These are phyloP conservation scores for Petunia secreta DNA, from an alignment of 257 asterid species.

Conservation along the genomic window DNA sequence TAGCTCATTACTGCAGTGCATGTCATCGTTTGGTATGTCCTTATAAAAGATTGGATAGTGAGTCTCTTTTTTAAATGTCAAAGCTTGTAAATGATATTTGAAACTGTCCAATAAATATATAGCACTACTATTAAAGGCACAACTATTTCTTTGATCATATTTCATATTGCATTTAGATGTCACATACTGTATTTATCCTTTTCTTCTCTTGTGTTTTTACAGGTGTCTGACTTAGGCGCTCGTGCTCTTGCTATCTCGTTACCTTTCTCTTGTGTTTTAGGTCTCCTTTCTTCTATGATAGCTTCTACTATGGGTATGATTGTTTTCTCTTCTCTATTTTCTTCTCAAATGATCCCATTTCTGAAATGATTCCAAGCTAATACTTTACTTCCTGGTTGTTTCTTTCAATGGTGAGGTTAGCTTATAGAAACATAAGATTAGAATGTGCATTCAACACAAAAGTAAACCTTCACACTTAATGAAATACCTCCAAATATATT, in stretches of 20 bases:
- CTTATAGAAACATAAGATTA: background rate
- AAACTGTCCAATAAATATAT: background rate
- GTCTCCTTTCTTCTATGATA: constrained; percentile 89
- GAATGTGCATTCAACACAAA: background rate
- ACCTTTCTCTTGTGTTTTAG: constrained; percentile 89
- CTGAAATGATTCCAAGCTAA: background rate
- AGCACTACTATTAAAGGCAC: background rate
- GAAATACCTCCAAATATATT: background rate
- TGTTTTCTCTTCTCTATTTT: constrained; percentile 24
- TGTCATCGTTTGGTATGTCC: background rate
- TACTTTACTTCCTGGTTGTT: background rate
- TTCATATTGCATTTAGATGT: constrained; percentile 14
- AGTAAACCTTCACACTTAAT: background rate
- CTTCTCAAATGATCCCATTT: background rate
- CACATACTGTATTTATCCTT: constrained; percentile 15
- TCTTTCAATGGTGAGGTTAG: background rate
- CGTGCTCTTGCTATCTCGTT: constrained; percentile 95
- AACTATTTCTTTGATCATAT: background rate
- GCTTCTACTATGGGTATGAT: constrained; percentile 90
- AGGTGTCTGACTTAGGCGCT: constrained; percentile 87
- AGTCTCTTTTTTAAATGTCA: constrained; percentile 11
- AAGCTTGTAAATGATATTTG: background rate
- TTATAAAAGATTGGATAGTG: background rate
- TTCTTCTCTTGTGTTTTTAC: constrained; percentile 33
- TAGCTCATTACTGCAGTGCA: background rate